phyloP scores from a whole-genome alignment of 768 basidiomycete species.

The Mycena crocata region DNA sequence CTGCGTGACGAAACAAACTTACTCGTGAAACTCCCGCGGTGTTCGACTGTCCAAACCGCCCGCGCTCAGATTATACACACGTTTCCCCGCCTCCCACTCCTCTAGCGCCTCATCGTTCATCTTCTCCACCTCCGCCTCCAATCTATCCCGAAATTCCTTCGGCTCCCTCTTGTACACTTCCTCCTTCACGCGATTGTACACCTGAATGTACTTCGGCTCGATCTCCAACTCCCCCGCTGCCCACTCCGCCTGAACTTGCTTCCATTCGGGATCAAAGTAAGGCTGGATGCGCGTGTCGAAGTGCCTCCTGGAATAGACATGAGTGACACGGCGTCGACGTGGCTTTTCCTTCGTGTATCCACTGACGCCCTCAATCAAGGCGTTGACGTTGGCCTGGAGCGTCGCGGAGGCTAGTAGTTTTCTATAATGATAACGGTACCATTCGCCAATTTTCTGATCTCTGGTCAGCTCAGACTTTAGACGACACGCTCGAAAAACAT shows the following conservation, averaged over 20 bases:
- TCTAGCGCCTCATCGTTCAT: not conserved
- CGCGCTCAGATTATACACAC: no score
- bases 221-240: not conserved
- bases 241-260: not conserved
- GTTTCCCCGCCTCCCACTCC: not conserved
- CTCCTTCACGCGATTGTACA: not conserved
- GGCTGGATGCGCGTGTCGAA: not conserved
- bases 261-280: not conserved
- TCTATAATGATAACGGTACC: constrained; percentile 8
- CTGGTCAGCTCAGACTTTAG: not conserved
- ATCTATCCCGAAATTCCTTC: not conserved
- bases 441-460: not conserved
- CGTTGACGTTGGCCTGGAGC: not conserved
- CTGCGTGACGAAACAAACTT: not conserved
- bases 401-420: not conserved
- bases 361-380: not conserved
- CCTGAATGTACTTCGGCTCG: not conserved
- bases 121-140: not conserved
- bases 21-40: constrained; percentile 1
- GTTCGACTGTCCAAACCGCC: not conserved
- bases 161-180: not conserved
- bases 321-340: not conserved
- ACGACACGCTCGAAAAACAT: not conserved
- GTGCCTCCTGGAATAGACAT: not conserved
- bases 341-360: not conserved